Evolutionary conservation across 2,329 filamentous ascomycete species (phyloP), one percentile per base, ranked within the genome.

Genomic region (Xylariomycetidae sp.): DNA sequence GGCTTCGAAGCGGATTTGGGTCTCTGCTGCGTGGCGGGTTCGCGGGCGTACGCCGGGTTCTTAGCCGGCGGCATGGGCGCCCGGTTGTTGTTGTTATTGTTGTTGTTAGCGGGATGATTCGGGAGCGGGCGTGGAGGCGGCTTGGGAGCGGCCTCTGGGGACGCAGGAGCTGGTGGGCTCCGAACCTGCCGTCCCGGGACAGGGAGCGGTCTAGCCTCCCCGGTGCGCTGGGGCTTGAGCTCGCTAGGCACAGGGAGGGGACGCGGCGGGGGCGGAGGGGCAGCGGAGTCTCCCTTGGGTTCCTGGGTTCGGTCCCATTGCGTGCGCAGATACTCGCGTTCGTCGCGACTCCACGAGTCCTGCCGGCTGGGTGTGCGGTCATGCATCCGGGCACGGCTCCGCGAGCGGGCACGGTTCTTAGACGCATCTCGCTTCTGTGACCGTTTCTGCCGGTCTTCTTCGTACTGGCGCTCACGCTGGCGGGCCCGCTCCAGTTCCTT

Each of bases 1-100:
- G 77, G 77, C 72, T 72, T 77, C 0, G 74, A 76, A 18, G 65
- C 72, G 1, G 76, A 73, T 54, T 77, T 78, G 14, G 77, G 81
- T 53, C 74, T 70, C 30, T 63, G 58, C 50, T 82, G 78, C 9
- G 72, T 67, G 32, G 74, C 69, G 2, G 62, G 59, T 50, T 74
- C 70, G 30, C 68, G 68, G 5, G 73, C 60, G 49, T 80, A 77
- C 0, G 71, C 63, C 0, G 72, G 65, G 52, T 78, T 74, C 12
- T 65, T 63, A 6, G 70, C 60, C n/a, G n/a, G n/a, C n/a, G n/a
- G n/a, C n/a, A n/a, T n/a, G 5, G 79, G 67, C 54, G 69, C 80
- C 20, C 70, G 68, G 38, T 79, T 74, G 8, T 74, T 78, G 25
- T 77, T 67, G 52, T 56, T 74, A 34, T 56, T 40, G 13, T 50